Evolutionary conservation across 2,329 filamentous ascomycete genomes (phyloP).

Genomic region (Calonectria crousiana): DNA sequence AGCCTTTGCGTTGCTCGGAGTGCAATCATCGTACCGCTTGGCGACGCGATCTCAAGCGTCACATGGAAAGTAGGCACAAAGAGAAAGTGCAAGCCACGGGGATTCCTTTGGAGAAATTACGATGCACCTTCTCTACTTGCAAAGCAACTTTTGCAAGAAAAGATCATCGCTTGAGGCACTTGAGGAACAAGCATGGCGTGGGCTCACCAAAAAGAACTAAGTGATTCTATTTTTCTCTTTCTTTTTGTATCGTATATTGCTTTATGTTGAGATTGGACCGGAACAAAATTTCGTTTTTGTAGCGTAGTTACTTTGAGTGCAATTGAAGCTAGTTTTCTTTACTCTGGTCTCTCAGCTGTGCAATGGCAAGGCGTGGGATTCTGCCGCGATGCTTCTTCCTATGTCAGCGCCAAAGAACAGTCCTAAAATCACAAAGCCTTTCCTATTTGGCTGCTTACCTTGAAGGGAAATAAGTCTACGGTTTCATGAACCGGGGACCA

Average conservation of each 20-base stretch:
- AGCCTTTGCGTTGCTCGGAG: background rate
- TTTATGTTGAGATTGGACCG: background rate
- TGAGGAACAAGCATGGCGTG: background rate
- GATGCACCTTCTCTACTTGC: background rate
- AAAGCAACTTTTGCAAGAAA: background rate
- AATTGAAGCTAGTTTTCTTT: background rate
- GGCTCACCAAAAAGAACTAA: background rate
- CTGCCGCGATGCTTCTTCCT: background rate
- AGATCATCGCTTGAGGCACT: background rate
- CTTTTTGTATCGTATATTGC: background rate
- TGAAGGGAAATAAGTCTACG: rapidly evolving
- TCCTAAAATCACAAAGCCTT: background rate
- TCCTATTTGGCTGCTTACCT: background rate
- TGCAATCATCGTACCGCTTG: background rate
- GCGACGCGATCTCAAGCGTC: background rate
- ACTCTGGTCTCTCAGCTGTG: background rate
- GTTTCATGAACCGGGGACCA: background rate
- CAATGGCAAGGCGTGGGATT: background rate
- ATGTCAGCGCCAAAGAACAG: background rate
- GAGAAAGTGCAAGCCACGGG: background rate
- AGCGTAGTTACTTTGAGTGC: background rate
- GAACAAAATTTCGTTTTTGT: background rate
- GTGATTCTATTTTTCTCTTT: background rate
- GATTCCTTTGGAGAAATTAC: background rate
- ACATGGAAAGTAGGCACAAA: background rate